Conservation (phyloP, 257 asterid species). For the Buddleja alternifolia region DNA sequence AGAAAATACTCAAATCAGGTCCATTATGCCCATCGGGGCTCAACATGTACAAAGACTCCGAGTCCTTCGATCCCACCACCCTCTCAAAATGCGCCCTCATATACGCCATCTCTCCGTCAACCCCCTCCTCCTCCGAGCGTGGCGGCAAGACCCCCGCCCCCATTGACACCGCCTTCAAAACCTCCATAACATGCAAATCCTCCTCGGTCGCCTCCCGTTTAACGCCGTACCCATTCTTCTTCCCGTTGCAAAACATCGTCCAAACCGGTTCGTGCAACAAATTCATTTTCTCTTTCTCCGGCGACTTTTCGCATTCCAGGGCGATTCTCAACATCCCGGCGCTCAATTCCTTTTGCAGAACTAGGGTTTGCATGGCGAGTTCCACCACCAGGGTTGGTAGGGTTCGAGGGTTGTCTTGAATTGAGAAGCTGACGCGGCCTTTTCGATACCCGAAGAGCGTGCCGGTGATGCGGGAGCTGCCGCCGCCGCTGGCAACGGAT, state of each 20-base stretch:
- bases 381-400: conserved; percentile 52
- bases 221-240: conserved; percentile 60
- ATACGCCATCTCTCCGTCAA: conserved; percentile 63
- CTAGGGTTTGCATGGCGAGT: conserved; percentile 52
- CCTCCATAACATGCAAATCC: conserved; percentile 77
- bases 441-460: conserved; percentile 65
- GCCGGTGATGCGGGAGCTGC: conserved; percentile 52
- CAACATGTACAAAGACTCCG: conserved; percentile 75
- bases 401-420: conserved; percentile 48
- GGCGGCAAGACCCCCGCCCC: conserved; percentile 80
- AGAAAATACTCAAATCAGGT: conserved; percentile 84
- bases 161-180: conserved; percentile 70
- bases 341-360: conserved; percentile 51
- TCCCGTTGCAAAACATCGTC: conserved; percentile 76
- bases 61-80: conserved; percentile 77
- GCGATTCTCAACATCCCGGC: conserved; percentile 51
- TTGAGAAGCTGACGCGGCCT: conserved; percentile 48
- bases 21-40: conserved; percentile 68
- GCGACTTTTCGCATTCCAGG: conserved; percentile 49
- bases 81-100: conserved; percentile 74
- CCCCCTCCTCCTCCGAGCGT: conserved; percentile 48
- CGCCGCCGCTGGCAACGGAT: conserved; percentile 13
- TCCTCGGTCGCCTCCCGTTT: conserved; percentile 67
- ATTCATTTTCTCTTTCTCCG: conserved; percentile 36
- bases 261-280: conserved; percentile 65